Conservation (phyloP, 2,329 filamentous ascomycete species). For the Fusarium foetens region DNA sequence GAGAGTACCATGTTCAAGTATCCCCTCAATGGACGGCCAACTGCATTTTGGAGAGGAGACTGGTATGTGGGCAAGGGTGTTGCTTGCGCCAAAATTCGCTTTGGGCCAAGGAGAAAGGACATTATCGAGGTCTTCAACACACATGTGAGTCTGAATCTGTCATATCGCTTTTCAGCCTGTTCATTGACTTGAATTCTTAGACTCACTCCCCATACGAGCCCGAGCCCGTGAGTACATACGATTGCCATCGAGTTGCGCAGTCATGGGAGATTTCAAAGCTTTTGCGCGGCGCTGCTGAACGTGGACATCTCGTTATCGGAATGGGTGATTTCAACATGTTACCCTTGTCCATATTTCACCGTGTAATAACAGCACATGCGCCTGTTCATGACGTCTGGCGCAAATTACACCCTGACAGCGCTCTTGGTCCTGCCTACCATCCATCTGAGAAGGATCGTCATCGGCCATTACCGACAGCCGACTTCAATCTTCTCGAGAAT, state of each 20-base stretch:
- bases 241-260: constrained; percentile 90
- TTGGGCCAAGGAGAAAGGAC: constrained; percentile 71
- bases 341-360: constrained; percentile 85
- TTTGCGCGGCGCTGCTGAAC: constrained; percentile 81
- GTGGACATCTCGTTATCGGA: constrained; percentile 84
- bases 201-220: constrained; percentile 88
- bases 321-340: constrained; percentile 97
- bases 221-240: constrained; percentile 83
- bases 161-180: not conserved
- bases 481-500: constrained; percentile 81
- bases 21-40: constrained; percentile 91
- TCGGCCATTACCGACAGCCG: constrained; percentile 76
- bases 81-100: constrained; percentile 81
- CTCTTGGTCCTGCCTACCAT: constrained; percentile 77
- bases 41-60: constrained; percentile 92
- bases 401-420: constrained; percentile 83
- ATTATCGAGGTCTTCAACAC: constrained; percentile 92
- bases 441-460: constrained; percentile 72
- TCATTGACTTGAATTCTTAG: constrained; percentile 40
- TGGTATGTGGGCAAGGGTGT: constrained; percentile 98
- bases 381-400: constrained; percentile 88
- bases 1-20: constrained; percentile 89
- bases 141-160: constrained; percentile 65
- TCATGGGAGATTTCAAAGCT: constrained; percentile 95
- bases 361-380: constrained; percentile 80